Evolutionary conservation across 148 eudicot genomes (phyloP).

Genomic region (Rhododendron molle): DNA sequence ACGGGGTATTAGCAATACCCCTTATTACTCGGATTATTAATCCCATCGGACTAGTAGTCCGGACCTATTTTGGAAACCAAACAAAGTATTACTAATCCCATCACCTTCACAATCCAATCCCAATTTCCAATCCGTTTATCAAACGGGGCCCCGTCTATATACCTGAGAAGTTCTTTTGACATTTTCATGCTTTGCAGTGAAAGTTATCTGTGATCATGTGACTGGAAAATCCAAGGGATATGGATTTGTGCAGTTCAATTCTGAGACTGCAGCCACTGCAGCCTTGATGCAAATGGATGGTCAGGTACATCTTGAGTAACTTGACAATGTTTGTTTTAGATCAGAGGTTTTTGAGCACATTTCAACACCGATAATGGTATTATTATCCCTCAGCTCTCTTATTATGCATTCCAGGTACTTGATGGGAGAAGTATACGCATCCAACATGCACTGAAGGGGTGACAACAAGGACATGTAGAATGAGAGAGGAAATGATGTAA

Average conservation of each 20-base stretch:
- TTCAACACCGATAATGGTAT: not conserved
- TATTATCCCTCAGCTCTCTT: not conserved
- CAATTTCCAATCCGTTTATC: no score
- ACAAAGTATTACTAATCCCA: no score
- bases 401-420: conserved; percentile 30
- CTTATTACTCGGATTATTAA: no score
- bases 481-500: not conserved
- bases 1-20: no score
- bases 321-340: not conserved
- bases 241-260: conserved; percentile 61
- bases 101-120: no score
- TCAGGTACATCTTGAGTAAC: conserved; percentile 33
- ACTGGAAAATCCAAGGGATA: conserved; percentile 67
- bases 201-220: conserved; percentile 64
- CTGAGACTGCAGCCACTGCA: conserved; percentile 46
- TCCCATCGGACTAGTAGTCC: no score
- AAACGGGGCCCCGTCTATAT: no score
- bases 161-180: not conserved
- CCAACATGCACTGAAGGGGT: conserved; percentile 40
- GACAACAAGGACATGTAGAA: not conserved
- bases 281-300: conserved; percentile 61
- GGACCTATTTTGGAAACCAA: no score
- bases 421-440: conserved; percentile 61
- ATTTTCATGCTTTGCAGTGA: conserved; percentile 25
- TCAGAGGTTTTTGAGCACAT: not conserved